These are phyloP conservation scores for Botrytis tulipae DNA, from an alignment of 2,329 filamentous ascomycete genomes.

Conservation along the genomic window DNA sequence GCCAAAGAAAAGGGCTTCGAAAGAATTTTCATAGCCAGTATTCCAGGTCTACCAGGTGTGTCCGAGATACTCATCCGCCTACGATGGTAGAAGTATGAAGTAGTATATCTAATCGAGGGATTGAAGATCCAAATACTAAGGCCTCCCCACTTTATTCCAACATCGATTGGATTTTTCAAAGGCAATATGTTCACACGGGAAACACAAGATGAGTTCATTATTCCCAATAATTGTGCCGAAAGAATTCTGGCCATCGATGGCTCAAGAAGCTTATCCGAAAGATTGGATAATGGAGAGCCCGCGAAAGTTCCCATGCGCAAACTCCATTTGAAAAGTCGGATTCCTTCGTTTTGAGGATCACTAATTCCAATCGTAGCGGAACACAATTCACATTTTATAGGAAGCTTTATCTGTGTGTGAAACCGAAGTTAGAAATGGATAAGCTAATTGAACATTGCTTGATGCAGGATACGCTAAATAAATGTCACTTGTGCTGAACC, in stretches of 20 bases:
- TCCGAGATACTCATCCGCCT: neutral
- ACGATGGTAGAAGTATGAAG: neutral
- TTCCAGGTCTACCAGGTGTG: slow-evolving; percentile 1
- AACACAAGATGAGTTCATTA: slow-evolving; percentile 20
- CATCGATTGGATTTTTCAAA: neutral
- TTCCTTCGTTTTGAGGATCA: slow-evolving; percentile 30
- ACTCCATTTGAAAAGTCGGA: slow-evolving; percentile 36
- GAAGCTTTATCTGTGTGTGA: neutral
- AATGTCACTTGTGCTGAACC: slow-evolving; percentile 53
- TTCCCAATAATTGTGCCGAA: slow-evolving; percentile 25
- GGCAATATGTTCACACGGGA: slow-evolving; percentile 16
- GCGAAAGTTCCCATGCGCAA: slow-evolving; percentile 8
- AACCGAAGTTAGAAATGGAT: neutral
- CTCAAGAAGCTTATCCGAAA: neutral
- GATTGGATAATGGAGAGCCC: neutral
- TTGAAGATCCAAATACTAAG: slow-evolving; percentile 14
- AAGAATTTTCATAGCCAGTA: slow-evolving; percentile 35
- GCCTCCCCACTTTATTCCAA: neutral
- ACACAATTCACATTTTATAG: neutral
- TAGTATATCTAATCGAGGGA: slow-evolving; percentile 5
- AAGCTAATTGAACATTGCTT: neutral
- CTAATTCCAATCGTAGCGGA: slow-evolving; percentile 29
- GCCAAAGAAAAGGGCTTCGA: slow-evolving; percentile 26
- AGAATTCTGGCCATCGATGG: slow-evolving; percentile 27
- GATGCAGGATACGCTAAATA: neutral